Evolutionary conservation across 176 grass and related monocot species (phyloP), one percentile per base, ranked within the genome.

Genomic region (Hsuehochloa calcarea): DNA sequence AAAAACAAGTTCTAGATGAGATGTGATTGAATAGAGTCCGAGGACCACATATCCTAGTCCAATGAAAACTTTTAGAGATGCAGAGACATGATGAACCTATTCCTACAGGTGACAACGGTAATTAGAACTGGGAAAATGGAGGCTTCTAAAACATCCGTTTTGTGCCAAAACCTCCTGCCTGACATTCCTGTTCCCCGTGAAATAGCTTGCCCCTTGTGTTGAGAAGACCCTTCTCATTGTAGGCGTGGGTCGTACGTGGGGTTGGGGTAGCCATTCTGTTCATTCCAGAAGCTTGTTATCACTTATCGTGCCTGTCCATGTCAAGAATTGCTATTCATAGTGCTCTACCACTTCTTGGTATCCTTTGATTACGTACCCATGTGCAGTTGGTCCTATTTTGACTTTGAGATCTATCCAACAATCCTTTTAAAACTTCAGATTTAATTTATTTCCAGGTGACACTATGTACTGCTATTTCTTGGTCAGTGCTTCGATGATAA

Each of bases 271-370:
- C 29, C 20, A 47, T 54, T 74, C 11, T 25, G 8, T 19, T 79
- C 11, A 39, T 67, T 60, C 34, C n/a, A 67, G 39, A 62, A 72
- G 41, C 40, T 62, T 63, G 49, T 37, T 89, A 59, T 55, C 19
- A 55, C 8, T 9, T 65, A 29, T 29, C 29, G 1, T 29, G 29
- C 1, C 29, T 29, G 1, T 29, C 29, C 29, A 29, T 29, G 29
- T 1, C 29, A 29, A 29, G 29, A 29, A 29, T 29, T 29, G 0
- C 11, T 63, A 79, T 63, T 25, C 55, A 25, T 72, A 65, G 66
- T 80, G 49, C 40, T 67, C 27, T 41, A 68, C 62, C 83, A 85
- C 47, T 39, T 45, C 45, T 78, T 72, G 23, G 6, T 54, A 89
- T 39, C 29, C 12, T 79, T 80, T 45, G 40, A 47, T 80, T 38